phyloP scores from a whole-genome alignment of 2,329 filamentous ascomycete species.

The Penicillium sp. region DNA sequence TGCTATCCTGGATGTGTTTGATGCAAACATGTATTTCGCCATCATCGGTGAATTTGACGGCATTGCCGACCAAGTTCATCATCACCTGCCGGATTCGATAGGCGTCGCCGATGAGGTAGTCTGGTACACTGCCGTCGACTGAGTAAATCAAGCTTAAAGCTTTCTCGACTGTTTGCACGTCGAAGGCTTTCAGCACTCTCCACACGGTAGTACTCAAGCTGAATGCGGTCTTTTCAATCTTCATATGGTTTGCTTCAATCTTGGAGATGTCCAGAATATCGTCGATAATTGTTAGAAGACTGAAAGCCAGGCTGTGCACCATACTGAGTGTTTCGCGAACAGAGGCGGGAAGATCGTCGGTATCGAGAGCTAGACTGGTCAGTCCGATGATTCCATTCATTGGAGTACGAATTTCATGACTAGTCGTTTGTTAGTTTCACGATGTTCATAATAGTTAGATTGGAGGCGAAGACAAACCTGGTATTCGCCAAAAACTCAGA shows the following conservation, averaged over 20 bases:
- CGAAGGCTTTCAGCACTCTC: slow-evolving; percentile 91
- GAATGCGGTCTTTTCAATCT: slow-evolving; percentile 93
- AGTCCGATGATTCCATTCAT: slow-evolving; percentile 97
- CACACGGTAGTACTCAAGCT: slow-evolving; percentile 89
- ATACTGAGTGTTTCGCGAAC: slow-evolving; percentile 96
- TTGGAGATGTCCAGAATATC: slow-evolving; percentile 66
- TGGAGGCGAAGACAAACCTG: slow-evolving; percentile 47
- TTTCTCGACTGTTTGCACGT: slow-evolving; percentile 94
- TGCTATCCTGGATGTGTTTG: slow-evolving; percentile 58
- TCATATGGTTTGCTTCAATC: slow-evolving; percentile 91
- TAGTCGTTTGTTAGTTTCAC: slow-evolving; percentile 1
- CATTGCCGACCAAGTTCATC: slow-evolving; percentile 90
- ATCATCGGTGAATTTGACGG: slow-evolving; percentile 95
- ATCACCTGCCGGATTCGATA: slow-evolving; percentile 94
- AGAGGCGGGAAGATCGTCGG: slow-evolving; percentile 84
- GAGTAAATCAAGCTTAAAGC: slow-evolving; percentile 86
- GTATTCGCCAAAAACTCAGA: slow-evolving; percentile 96
- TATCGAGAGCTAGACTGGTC: slow-evolving; percentile 90
- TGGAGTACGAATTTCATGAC: slow-evolving; percentile 90
- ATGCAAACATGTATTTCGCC: slow-evolving; percentile 90
- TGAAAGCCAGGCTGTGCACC: slow-evolving; percentile 91
- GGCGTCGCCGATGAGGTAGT: slow-evolving; percentile 89
- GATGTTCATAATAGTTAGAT: neutral
- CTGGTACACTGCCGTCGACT: slow-evolving; percentile 84
- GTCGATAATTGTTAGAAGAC: slow-evolving; percentile 90